Conservation (phyloP, 1,284 basidiomycete genomes). For the Schizophyllum amplum region DNA sequence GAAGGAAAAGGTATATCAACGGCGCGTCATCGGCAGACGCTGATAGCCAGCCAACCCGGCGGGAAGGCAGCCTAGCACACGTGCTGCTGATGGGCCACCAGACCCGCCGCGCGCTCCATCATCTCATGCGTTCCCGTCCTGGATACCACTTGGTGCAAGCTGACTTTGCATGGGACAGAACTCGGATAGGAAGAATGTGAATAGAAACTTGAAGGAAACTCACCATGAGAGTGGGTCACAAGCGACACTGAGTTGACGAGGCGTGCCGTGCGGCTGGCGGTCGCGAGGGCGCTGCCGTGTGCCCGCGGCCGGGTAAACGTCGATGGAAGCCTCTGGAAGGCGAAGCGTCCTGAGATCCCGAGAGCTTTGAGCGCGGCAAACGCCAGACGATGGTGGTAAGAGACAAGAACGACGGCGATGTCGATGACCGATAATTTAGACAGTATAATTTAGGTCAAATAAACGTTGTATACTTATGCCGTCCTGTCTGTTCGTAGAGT, state of each 20-base stretch:
- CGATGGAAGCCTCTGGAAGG: not conserved
- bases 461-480: no score
- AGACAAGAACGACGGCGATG: not conserved
- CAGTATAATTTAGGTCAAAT: not conserved
- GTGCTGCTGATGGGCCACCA: constrained; percentile 14
- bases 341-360: not conserved
- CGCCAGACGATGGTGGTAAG: not conserved
- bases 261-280: not conserved
- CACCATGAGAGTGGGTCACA: not conserved
- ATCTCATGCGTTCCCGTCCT: not conserved
- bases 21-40: not conserved
- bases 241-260: not conserved
- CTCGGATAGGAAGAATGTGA: not conserved
- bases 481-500: not conserved
- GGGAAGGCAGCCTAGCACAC: constrained; percentile 13
- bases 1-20: not conserved
- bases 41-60: not conserved
- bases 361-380: not conserved
- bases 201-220: not conserved
- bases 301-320: not conserved
- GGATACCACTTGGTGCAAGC: not conserved
- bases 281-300: not conserved
- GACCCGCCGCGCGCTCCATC: constrained; percentile 1
- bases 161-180: not conserved
- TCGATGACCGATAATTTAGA: not conserved